A percentile compares a stretch with the other conserved stretches of the same genome.
Evolutionary conservation across 2,329 filamentous ascomycete genomes (phyloP).

Genomic region (Lecanicillium sp.): DNA sequence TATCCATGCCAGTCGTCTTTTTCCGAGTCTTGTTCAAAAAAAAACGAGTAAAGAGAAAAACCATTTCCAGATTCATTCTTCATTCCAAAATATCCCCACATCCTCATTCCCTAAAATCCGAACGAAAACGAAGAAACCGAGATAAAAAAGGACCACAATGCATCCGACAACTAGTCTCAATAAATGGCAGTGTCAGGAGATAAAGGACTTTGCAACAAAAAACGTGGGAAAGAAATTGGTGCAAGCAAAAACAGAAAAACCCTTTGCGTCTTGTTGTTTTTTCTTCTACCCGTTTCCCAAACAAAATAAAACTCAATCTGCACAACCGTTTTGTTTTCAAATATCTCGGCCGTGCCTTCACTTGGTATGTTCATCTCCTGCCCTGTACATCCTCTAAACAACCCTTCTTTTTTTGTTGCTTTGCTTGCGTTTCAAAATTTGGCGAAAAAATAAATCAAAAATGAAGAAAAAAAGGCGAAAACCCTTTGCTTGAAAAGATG

Average conservation of each 20-base stretch:
- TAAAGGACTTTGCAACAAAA: no score
- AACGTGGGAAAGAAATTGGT: no score
- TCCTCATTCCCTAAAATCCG: not conserved
- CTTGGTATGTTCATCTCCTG: no score
- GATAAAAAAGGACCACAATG: not conserved
- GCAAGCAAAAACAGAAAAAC: constrained; percentile 1
- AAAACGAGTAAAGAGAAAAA: not conserved
- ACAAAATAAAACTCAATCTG: not conserved
- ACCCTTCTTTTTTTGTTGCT: no score
- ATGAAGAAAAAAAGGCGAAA: not conserved
- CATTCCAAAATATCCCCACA: not conserved
- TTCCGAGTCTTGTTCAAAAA: not conserved
- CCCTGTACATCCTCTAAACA: no score
- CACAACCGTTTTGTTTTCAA: not conserved
- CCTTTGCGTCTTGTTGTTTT: not conserved
- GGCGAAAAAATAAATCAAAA: not conserved
- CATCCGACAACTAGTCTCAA: constrained; percentile 1
- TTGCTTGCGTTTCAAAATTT: not conserved
- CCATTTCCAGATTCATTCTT: not conserved
- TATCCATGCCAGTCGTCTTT: not conserved
- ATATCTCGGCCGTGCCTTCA: no score
- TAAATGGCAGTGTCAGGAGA: not conserved
- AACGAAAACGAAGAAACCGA: not conserved
- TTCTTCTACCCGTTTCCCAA: not conserved
- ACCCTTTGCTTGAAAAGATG: not conserved